Evolutionary conservation across 331 rosid genomes (phyloP).

Genomic region (Malus hybrid): DNA sequence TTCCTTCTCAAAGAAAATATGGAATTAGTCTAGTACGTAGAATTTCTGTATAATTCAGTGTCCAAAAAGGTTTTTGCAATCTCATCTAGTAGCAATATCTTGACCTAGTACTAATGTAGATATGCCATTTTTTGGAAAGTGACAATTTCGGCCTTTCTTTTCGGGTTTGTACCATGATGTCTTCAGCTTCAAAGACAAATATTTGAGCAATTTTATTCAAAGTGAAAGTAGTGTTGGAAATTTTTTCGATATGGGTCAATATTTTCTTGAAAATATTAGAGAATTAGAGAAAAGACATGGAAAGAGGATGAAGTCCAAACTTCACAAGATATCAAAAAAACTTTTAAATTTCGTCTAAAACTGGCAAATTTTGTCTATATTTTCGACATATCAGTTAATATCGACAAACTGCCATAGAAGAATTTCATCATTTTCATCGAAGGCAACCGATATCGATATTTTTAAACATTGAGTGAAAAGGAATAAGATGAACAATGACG

Average conservation of each 20-base stretch:
- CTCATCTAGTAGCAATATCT: conserved; percentile 11
- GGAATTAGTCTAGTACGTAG: conserved; percentile 5
- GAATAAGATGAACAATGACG: not conserved
- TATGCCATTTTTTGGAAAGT: not conserved
- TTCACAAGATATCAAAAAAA: too few relatives aligned
- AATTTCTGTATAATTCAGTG: conserved; percentile 1
- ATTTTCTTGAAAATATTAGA: too few relatives aligned
- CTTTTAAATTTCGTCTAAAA: too few relatives aligned
- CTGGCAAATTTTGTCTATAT: too few relatives aligned
- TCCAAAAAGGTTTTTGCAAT: conserved; percentile 7
- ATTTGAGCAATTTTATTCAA: not conserved
- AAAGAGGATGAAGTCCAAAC: too few relatives aligned
- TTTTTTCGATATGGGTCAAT: too few relatives aligned
- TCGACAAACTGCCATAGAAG: too few relatives aligned
- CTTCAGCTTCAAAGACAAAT: not conserved
- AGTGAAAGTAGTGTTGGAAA: too few relatives aligned
- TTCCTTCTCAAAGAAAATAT: conserved; percentile 11
- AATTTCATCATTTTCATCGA: too few relatives aligned
- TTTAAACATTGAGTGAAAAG: not conserved
- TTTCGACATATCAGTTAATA: too few relatives aligned
- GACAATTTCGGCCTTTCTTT: not conserved
- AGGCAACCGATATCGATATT: too few relatives aligned
- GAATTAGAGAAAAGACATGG: too few relatives aligned
- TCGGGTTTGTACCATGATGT: not conserved
- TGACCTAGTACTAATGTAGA: not conserved